Evolutionary conservation across 2,329 filamentous ascomycete species (phyloP).

Genomic region (Zymoseptoria ardabiliae): DNA sequence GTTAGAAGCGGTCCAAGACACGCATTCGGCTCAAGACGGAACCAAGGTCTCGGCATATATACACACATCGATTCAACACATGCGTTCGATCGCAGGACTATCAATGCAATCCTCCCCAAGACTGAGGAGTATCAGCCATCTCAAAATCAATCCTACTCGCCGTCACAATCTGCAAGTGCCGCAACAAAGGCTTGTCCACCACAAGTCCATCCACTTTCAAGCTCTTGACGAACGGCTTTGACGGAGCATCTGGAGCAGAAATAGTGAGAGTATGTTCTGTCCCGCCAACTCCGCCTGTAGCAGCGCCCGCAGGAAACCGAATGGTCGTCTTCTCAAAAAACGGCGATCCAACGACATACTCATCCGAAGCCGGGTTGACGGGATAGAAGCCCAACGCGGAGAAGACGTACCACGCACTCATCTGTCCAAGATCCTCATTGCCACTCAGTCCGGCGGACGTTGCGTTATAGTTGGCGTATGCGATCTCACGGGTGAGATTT

Average conservation of each 20-base stretch:
- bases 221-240: slow-evolving; percentile 36
- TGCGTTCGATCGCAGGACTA: background rate
- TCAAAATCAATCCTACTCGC: slow-evolving; percentile 38
- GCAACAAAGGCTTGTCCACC: slow-evolving; percentile 32
- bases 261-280: slow-evolving; percentile 32
- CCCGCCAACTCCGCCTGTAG: slow-evolving; percentile 22
- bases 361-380: slow-evolving; percentile 38
- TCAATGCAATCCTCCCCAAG: slow-evolving; percentile 21
- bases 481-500: slow-evolving; percentile 33
- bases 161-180: slow-evolving; percentile 35
- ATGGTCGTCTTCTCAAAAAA: slow-evolving; percentile 42
- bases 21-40: background rate
- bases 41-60: background rate
- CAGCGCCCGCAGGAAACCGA: slow-evolving; percentile 30
- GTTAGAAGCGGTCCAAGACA: background rate
- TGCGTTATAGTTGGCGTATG: slow-evolving; percentile 39
- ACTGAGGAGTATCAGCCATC: slow-evolving; percentile 37
- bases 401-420: slow-evolving; percentile 46
- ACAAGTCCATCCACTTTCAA: slow-evolving; percentile 36
- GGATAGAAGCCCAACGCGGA: slow-evolving; percentile 44
- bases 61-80: background rate
- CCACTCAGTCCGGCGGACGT: slow-evolving; percentile 41
- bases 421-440: slow-evolving; percentile 45
- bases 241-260: slow-evolving; percentile 35
- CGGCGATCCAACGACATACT: slow-evolving; percentile 41